phyloP scores from a whole-genome alignment of 352 stramenopile species.

The Thraustotheca clavata region DNA sequence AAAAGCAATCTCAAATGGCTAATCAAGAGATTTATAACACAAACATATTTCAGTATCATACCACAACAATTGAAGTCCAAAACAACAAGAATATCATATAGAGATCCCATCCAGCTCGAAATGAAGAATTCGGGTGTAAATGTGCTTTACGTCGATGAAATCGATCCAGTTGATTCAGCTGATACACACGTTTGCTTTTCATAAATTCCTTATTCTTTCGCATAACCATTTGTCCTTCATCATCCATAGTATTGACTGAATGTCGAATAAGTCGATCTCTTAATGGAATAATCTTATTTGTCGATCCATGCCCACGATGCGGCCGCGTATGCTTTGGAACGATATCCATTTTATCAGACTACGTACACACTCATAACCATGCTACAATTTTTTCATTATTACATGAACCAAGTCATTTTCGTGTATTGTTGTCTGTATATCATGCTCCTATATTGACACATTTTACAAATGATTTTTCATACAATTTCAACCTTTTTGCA shows the following conservation, averaged over 20 bases:
- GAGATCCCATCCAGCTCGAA: slow-evolving; percentile 18
- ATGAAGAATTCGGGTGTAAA: slow-evolving; percentile 16
- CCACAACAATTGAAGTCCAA: slow-evolving; percentile 8
- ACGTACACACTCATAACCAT: no score
- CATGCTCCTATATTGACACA: no score
- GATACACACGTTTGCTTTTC: neutral
- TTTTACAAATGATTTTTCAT: no score
- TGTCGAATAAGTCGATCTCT: neutral
- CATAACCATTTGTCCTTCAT: slow-evolving; percentile 13
- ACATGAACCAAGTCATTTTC: no score
- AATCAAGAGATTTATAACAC: neutral
- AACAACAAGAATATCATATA: slow-evolving; percentile 19
- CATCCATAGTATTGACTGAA: slow-evolving; percentile 6
- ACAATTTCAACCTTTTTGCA: no score
- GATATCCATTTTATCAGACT: no score
- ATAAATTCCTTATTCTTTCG: slow-evolving; percentile 17
- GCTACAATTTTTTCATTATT: no score
- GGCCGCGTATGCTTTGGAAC: neutral
- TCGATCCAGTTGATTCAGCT: neutral
- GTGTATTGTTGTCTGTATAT: no score
- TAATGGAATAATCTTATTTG: slow-evolving; percentile 8
- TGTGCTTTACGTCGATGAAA: slow-evolving; percentile 1
- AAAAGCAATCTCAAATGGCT: slow-evolving; percentile 22
- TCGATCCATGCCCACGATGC: neutral
- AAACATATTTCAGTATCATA: neutral